Conservation (phyloP, 768 basidiomycete species). For the Suillus luteus region DNA sequence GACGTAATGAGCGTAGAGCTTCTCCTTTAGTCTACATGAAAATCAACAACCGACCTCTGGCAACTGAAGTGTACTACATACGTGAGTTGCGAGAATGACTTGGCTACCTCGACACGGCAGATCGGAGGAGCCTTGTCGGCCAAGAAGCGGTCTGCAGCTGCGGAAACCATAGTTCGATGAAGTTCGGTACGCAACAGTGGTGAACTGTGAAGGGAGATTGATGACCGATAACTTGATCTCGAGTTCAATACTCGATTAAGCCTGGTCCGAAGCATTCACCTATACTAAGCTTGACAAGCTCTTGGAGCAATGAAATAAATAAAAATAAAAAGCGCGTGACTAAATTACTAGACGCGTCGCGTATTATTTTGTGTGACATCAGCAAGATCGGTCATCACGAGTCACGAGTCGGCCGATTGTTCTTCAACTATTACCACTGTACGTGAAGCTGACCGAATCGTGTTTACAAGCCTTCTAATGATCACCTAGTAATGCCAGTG, state of each 20-base stretch:
- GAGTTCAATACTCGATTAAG: slow-evolving; percentile 15
- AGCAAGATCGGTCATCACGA: background rate
- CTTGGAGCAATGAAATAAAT: background rate
- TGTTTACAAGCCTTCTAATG: background rate
- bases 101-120: slow-evolving; percentile 67
- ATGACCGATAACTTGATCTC: slow-evolving; percentile 10
- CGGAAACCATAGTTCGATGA: slow-evolving; percentile 35
- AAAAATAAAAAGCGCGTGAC: slow-evolving; percentile 3
- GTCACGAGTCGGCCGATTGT: background rate
- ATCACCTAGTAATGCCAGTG: too few relatives aligned
- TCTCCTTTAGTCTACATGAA: slow-evolving; percentile 62
- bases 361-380: background rate
- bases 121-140: slow-evolving; percentile 79
- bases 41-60: background rate
- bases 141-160: slow-evolving; percentile 60
- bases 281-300: background rate
- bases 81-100: slow-evolving; percentile 73
- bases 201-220: slow-evolving; percentile 1
- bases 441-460: background rate
- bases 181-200: background rate
- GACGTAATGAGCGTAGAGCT: slow-evolving; percentile 76
- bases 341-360: background rate
- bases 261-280: slow-evolving; percentile 11
- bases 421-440: too few relatives aligned
- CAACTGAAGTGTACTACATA: slow-evolving; percentile 28